Base-by-base conservation (phyloP, 2,329 filamentous ascomycete genomes). In the Penicillium aurantiogriseum region DNA sequence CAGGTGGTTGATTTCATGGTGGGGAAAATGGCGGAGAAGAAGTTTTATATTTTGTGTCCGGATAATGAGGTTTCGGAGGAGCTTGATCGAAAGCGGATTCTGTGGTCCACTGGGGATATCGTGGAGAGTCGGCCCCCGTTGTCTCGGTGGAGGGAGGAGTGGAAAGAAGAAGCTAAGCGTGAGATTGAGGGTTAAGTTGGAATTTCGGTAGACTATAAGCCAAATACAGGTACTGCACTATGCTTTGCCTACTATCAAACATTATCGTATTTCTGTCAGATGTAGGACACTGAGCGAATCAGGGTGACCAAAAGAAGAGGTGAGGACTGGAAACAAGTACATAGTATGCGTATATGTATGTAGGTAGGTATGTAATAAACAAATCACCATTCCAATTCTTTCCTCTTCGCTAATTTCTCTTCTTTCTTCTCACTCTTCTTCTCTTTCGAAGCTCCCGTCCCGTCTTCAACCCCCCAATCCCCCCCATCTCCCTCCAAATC, bases 401-500 rank as follows among this genome's bases (percentile, higher is more conserved):
- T 60, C 45, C 31, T 55, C 31, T 54, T 43, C 25, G n/a, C 19
- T 35, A 49, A 19, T 51, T 46, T 53, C 35, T 48, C 39, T 23
- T 54, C 43, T 4, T 23, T 23, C 25, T 29, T 43, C 31, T 42
- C 47, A 4, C 27, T 50, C 23, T 49, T 44, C 13, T 47, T 48
- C 19, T 51, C 62, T 48, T 65, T 31, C 15, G 13, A 19, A 3
- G 15, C 19, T 8, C 29, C 29, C 3, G 4, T 29, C 19, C 27
- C 50, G 1, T 52, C 50, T 27, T 52, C 50, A 52, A 52, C 52
- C 5, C 46, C 63, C 27, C 46, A 43, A 51, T 65, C 63, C 8
- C 71, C 71, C 71, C 71, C 71, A 74, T 33, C 69, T 72, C 71
- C 59, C 64, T 68, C 71, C 71, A 74, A 48, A 68, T 64, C 10